Conservation (phyloP, 305 asterid species). For the Plantago coronopus region DNA sequence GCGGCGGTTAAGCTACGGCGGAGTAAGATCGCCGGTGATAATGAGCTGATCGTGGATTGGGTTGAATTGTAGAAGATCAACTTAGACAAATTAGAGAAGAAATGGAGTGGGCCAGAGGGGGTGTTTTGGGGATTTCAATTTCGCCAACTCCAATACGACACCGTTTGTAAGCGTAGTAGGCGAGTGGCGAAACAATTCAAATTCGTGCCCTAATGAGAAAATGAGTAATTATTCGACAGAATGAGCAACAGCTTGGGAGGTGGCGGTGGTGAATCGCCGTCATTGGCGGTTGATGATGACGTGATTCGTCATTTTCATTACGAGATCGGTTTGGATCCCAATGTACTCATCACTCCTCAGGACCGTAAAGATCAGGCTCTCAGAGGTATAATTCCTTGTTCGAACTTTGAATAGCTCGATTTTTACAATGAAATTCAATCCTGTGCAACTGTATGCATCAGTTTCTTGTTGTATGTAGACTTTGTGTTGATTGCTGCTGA, state of each 20-base stretch:
- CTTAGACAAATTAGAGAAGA: neutral
- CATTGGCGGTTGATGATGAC: constrained; percentile 35
- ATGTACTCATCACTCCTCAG: constrained; percentile 45
- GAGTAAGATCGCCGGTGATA: too few relatives aligned
- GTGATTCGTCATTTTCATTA: constrained; percentile 26
- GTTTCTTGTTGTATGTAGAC: neutral
- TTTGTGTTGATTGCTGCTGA: too few relatives aligned
- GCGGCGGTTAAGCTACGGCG: too few relatives aligned
- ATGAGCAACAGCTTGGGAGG: too few relatives aligned
- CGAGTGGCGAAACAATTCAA: neutral
- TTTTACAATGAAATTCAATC: too few relatives aligned
- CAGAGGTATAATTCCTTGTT: constrained; percentile 32
- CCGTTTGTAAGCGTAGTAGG: too few relatives aligned
- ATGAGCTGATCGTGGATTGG: too few relatives aligned
- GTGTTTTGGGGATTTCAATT: neutral
- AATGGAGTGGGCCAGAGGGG: neutral
- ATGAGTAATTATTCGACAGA: too few relatives aligned
- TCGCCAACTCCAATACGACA: too few relatives aligned
- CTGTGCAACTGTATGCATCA: neutral
- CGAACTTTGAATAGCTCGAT: too few relatives aligned
- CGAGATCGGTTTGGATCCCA: constrained; percentile 31
- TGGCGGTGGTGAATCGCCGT: neutral
- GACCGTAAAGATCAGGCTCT: constrained; percentile 74
- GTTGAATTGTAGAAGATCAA: too few relatives aligned
- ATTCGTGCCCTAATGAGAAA: neutral